Evolutionary conservation across 495 filamentous ascomycete species (phyloP).

Genomic region (Staphylotrichum longicolle): DNA sequence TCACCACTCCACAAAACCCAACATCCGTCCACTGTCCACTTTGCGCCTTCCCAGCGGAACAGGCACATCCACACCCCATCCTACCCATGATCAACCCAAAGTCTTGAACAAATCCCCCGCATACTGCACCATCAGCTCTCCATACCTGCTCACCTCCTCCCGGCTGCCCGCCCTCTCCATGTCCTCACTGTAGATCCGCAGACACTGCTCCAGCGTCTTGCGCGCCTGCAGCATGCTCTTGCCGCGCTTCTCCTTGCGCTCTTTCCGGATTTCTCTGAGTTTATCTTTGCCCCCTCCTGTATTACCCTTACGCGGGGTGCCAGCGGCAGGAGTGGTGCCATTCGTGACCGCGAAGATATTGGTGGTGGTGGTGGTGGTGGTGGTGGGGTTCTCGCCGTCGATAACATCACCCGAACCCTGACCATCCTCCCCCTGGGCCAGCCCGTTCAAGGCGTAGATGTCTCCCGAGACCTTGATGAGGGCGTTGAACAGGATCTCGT

Average conservation of each 20-base stretch:
- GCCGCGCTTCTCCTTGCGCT: neutral
- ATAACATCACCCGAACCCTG: neutral
- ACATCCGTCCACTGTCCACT: no score
- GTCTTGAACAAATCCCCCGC: conserved; percentile 30
- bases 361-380: no score
- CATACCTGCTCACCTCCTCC: conserved; percentile 23
- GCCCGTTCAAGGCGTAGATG: neutral
- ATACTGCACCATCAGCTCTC: conserved; percentile 27
- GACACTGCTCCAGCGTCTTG: conserved; percentile 25
- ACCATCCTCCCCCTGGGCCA: neutral
- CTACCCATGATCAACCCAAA: conserved; percentile 6
- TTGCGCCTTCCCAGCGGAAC: no score
- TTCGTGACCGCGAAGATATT: neutral
- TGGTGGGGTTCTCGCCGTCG: no score
- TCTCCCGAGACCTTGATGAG: conserved; percentile 24
- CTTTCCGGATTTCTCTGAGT: neutral
- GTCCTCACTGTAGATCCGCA: conserved; percentile 18
- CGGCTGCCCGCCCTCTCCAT: conserved; percentile 20
- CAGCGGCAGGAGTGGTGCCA: neutral
- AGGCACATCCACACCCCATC: neutral
- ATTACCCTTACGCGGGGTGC: neutral
- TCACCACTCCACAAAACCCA: no score
- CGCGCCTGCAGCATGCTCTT: conserved; percentile 15
- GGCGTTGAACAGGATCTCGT: conserved; percentile 27
- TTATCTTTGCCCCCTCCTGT: neutral